Base-by-base conservation (phyloP, 257 asterid species). In the Ajuga chamaepitys region DNA sequence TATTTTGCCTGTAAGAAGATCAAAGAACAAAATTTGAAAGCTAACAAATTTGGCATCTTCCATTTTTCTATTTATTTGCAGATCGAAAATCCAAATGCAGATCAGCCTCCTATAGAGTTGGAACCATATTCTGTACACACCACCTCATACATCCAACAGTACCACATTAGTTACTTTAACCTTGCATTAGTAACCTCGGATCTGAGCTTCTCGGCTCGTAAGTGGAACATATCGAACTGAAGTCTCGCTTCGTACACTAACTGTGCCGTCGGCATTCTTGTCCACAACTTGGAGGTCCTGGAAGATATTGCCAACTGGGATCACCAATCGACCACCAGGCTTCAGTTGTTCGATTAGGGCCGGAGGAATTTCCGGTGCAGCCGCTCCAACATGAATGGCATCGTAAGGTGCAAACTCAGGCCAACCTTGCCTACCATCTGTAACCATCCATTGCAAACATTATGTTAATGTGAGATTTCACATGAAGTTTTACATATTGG, bases 351-450 rank as follows among this genome's bases (percentile, higher is more conserved):
- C 90, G 4, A 93, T 63, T 22, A 93, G 88, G 20, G 88, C 83
- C 52, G 82, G 82, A 47, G 98, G 97, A 51, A 93, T 86, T 77
- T 93, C 96, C 1, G 84, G 72, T 58, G 98, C 91, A 4, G 98
- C 97, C 37, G 98, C 98, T 62, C 98, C 98, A 58, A 93, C 98
- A 48, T 93, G 97, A 72, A 93, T 93, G n/a, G 96, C 95, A 62
- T 93, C 94, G 18, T 89, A 92, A 5, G 98, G 98, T 41, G 96
- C 96, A 64, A 65, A 74, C 80, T 89, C 94, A 5, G 87, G 84
- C 97, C 96, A 89, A 12, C 98, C 98, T 73, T 71, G 81, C 75
- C 97, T 85, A 9, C 98, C 98, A 55, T 93, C 98, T 93, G 80
- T 67, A 16, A 70, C 64, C 44, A 35, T 12, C 20, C 13, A 13